Evolutionary conservation across 2,329 filamentous ascomycete genomes (phyloP), one percentile per base, ranked within the genome.

Genomic region (Aspergillus glaucus): DNA sequence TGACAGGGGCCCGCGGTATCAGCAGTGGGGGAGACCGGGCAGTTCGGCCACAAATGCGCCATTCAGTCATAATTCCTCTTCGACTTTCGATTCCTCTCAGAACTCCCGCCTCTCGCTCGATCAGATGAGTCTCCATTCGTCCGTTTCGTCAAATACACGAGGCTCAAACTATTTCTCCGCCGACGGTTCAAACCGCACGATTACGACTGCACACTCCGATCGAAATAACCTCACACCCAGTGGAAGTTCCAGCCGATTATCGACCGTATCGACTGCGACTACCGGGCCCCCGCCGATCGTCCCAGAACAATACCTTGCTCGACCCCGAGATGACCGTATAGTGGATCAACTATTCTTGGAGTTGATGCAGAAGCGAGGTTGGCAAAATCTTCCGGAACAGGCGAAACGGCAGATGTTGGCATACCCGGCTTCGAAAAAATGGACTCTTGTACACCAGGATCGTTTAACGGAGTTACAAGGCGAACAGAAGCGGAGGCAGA

Each of bases 281-380:
- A 44, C 48, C 37, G 57, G 56, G 43, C 70, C 57, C 43, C 65
- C 45, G 47, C 65, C 52, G 64, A 46, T 65, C 47, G 26, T 58
- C 44, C 15, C 57, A 59, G 64, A 60, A 55, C 60, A 67, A 54
- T 63, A 68, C 58, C 57, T 75, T 75, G 73, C 62, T 42, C 62
- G 68, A 19, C 69, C 69, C 10, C 63, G 67, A 50, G 69, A 72
- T 54, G 89, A 94, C 63, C 81, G 84, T 50, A 74, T 95, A 12
- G 87, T 96, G 42, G 89, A 97, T 65, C 84, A 91, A 63, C 88
- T 95, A 75, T 97, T 97, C 63, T 77, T 91, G 62, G 85, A 89
- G 46, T 75, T 98, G 56, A 97, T 98, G 93, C 88, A 95, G 63
- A 96, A 96, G 73, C 83, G 93, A 72, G 93, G 92, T 56, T 97